Evolutionary conservation across 768 basidiomycete genomes (phyloP).

Genomic region (Mycena crocata): DNA sequence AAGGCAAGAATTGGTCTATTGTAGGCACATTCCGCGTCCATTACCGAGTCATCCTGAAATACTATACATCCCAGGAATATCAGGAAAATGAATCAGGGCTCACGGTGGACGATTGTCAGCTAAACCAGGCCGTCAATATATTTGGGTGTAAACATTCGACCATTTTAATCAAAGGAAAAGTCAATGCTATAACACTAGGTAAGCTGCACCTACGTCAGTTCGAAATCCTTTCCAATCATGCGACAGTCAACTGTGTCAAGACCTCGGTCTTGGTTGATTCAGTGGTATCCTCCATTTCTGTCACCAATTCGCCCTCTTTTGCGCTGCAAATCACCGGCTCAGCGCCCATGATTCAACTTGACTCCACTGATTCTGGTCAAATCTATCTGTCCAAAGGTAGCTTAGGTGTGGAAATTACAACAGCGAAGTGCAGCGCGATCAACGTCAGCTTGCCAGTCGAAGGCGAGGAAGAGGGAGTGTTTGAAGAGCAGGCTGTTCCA

Average conservation of each 20-base stretch:
- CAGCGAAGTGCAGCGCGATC: constrained; percentile 92
- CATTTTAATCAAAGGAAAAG: constrained; percentile 90
- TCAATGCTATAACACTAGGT: constrained; percentile 94
- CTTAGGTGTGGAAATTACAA: constrained; percentile 85
- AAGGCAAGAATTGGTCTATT: constrained; percentile 94
- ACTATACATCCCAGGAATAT: constrained; percentile 80
- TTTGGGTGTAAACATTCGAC: constrained; percentile 91
- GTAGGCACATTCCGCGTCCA: constrained; percentile 56
- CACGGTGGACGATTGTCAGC: constrained; percentile 78
- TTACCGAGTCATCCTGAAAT: not conserved
- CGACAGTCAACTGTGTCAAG: constrained; percentile 86
- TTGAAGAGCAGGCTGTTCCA: constrained; percentile 89
- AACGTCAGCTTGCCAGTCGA: constrained; percentile 90
- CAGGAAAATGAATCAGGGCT: constrained; percentile 85
- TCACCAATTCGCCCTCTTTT: constrained; percentile 95
- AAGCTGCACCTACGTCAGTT: constrained; percentile 38
- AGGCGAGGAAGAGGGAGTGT: constrained; percentile 92
- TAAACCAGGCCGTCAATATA: constrained; percentile 88
- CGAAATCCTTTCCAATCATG: not conserved
- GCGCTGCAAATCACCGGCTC: constrained; percentile 90
- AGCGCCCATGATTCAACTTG: constrained; percentile 93
- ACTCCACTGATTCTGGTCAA: constrained; percentile 95
- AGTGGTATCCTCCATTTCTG: constrained; percentile 89
- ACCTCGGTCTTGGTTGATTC: constrained; percentile 91
- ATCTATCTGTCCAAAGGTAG: constrained; percentile 91